Base-by-base conservation (phyloP, 129 eudicot genomes). In the Centella asiatica region DNA sequence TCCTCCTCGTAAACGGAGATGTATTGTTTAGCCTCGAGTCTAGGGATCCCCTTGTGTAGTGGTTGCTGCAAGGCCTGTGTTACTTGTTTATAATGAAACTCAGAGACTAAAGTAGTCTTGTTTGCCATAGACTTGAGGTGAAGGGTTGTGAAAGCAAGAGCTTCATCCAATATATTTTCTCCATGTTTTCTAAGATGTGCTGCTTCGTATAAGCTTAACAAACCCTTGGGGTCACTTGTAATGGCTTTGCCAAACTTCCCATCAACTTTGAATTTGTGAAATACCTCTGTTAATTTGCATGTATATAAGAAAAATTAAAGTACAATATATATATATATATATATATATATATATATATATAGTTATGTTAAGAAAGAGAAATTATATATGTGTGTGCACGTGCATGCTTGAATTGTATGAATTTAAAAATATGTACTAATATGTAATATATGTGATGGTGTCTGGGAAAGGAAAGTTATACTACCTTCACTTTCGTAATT, bases 1-100 rank as follows among this genome's bases (percentile, higher is more conserved):
- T 69, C 71, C 12, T 63, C 42, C 44, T 75, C 71, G 13, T 69
- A 75, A 1, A 46, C 7, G 1, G 62, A 52, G 31, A 75, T 75
- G 63, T 29, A 69, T 3, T 46, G 23, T 6, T 64, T 67, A 17
- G 74, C 66, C 52, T 75, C 75, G 0, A 69, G 26, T 69, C 75
- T 54, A 4, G 75, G 72, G 26, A 56, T 13, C 4, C 75, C 74
- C 31, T 25, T 48, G 56, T 63, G 80, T 27, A 56, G 45, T 7
- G 75, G 56, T 6, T 64, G 67, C 22, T 33, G 17, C 20, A 75
- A 23, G 18, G 80, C 80, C 33, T 60, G 71, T 18, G 2, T 37
- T 4, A 69, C 67, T 49, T 63, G 69, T 18, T 33, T 13, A 1
- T 10, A 17, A 29, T 57, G 22, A 66, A 27, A n/a, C n/a, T 6